A percentile compares a stretch with the other conserved stretches of the same genome.
These are phyloP conservation scores for Aspergillus sp. DNA, from an alignment of 2,329 filamentous ascomycete genomes.

Conservation along the genomic window DNA sequence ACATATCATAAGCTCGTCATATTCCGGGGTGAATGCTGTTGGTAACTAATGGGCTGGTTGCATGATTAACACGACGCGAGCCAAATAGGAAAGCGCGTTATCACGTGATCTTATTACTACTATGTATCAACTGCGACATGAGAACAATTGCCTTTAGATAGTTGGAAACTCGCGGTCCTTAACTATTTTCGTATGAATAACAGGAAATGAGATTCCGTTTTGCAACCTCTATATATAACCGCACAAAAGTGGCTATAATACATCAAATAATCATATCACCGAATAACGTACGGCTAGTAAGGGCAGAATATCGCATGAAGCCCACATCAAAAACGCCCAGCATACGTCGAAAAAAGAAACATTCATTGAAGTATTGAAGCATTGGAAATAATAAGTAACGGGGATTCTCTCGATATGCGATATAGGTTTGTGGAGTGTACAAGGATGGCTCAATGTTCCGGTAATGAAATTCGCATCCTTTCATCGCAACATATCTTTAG, in stretches of 20 bases:
- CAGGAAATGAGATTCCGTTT: background rate
- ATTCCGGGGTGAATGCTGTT: background rate
- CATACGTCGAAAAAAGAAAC: conserved; percentile 23
- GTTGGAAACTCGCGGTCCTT: too few species aligned
- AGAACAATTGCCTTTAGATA: too few species aligned
- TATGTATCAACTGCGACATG: background rate
- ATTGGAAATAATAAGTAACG: background rate
- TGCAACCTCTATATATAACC: conserved; percentile 19
- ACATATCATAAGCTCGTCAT: conserved; percentile 12
- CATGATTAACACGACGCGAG: conserved; percentile 5
- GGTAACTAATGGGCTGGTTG: background rate
- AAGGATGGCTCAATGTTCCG: background rate
- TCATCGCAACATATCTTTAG: background rate
- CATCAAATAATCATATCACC: conserved; percentile 19
- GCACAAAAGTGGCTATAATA: conserved; percentile 19
- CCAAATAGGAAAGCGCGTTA: conserved; percentile 1
- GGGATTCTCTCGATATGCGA: background rate
- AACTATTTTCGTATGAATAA: background rate
- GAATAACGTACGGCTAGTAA: conserved; percentile 11
- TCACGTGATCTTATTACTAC: conserved; percentile 3
- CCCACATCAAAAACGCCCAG: conserved; percentile 24
- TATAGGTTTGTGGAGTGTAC: background rate
- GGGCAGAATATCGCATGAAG: conserved; percentile 15
- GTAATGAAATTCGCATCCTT: background rate
- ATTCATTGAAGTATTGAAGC: conserved; percentile 14